Evolutionary conservation across 2,329 filamentous ascomycete genomes (phyloP), one percentile per base, ranked within the genome.

Genomic region (Xylariaceae sp.): DNA sequence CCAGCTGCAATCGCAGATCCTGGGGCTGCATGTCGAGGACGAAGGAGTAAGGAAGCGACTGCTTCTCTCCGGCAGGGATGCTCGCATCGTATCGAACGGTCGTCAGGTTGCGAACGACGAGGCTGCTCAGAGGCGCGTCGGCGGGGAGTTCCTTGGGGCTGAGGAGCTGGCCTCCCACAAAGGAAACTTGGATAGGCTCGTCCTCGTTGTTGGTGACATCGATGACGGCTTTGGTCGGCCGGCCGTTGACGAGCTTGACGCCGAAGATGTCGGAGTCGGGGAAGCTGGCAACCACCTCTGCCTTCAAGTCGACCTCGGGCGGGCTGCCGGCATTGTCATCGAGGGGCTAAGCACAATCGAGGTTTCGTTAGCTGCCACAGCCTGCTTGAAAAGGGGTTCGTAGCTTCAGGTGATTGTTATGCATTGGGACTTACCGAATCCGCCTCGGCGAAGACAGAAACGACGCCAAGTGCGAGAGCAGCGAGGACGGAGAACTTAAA

Each of bases 231-330:
- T 90, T 86, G 62, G 92, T 96, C 42, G 91, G 86, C 64, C 89
- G 88, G 70, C 92, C 91, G 73, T 99, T 99, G 80, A 98, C 85
- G 66, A 98, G 87, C 84, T 96, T 96, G 67, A 98, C 87, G 68
- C 93, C 95, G 67, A 97, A 95, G 75, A 96, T 88, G 79, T 96
- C 91, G 79, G 87, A 73, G 71, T 88, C 79, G 76, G 84, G 77
- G 79, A 86, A 84, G 73, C 79, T 80, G 57, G 88, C 82, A 64
- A 82, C 81, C 66, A 88, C 76, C 52, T 87, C 83, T 73, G 89
- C 86, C 61, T 86, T 84, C 68, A 89, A 74, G 64, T 83, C 77
- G 67, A 79, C 50, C 48, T 62, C 60, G 41, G 67, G 58, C 54
- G 67, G 59, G 48, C 58, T 65, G 47, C 61, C 60, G 19, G 64